Evolutionary conservation across 2,329 filamentous ascomycete species (phyloP).

Genomic region (Coniosporium tulheliwenetii): DNA sequence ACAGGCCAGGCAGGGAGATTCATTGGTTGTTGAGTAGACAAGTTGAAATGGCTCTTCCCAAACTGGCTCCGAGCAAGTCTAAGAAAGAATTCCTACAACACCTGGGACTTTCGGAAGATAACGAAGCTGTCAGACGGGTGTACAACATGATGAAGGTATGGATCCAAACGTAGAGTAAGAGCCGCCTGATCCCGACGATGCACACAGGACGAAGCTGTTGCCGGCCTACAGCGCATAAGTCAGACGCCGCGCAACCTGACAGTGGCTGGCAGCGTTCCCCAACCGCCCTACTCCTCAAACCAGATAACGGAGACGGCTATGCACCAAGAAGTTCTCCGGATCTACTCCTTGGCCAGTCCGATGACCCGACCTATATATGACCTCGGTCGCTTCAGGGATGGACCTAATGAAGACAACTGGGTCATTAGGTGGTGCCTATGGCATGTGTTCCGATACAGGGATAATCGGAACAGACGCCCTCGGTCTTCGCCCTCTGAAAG

Average conservation of each 20-base stretch:
- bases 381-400: slow-evolving; percentile 22
- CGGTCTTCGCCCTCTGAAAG: not conserved
- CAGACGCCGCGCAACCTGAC: slow-evolving; percentile 18
- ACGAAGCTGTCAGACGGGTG: slow-evolving; percentile 16
- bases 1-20: not conserved
- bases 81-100: slow-evolving; percentile 27
- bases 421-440: slow-evolving; percentile 35
- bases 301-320: slow-evolving; percentile 32
- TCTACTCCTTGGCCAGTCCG: slow-evolving; percentile 22
- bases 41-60: not conserved
- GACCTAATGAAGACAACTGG: slow-evolving; percentile 31
- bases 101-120: slow-evolving; percentile 23
- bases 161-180: not conserved
- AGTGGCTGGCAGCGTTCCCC: slow-evolving; percentile 9
- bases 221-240: slow-evolving; percentile 25
- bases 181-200: slow-evolving; percentile 1
- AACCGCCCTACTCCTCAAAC: slow-evolving; percentile 27
- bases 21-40: not conserved
- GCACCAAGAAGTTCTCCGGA: slow-evolving; percentile 25
- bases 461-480: slow-evolving; percentile 20
- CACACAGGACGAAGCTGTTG: slow-evolving; percentile 26
- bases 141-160: slow-evolving; percentile 29
- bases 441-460: slow-evolving; percentile 34
- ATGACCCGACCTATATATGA: slow-evolving; percentile 25
- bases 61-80: slow-evolving; percentile 26